Evolutionary conservation across 371 early-diverging fungal species (phyloP).

Genomic region (Saksenaea oblongispora): DNA sequence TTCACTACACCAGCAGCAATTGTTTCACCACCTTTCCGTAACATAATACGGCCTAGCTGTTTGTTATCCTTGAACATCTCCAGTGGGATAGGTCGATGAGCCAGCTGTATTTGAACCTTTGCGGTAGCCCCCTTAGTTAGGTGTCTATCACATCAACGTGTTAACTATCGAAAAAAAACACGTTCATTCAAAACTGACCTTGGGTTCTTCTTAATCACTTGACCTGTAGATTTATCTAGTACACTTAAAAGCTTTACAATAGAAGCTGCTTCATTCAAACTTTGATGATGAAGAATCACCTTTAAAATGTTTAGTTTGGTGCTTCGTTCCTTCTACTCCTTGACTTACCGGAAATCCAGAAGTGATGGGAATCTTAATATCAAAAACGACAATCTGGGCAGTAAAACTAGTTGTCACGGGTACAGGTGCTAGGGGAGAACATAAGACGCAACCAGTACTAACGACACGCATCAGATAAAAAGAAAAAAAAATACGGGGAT

Average conservation of each 20-base stretch:
- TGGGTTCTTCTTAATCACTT: constrained; percentile 82
- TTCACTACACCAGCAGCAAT: constrained; percentile 92
- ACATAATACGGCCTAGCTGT: constrained; percentile 87
- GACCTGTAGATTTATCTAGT: constrained; percentile 84
- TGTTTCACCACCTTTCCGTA: constrained; percentile 84
- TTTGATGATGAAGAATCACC: constrained; percentile 82
- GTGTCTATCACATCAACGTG: constrained; percentile 41
- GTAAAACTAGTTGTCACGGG: constrained; percentile 74
- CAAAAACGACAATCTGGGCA: constrained; percentile 92
- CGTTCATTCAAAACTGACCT: constrained; percentile 35
- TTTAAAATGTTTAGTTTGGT: constrained; percentile 12
- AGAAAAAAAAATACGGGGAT: background rate
- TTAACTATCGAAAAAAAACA: background rate
- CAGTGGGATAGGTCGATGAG: constrained; percentile 76
- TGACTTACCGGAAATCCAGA: constrained; percentile 81
- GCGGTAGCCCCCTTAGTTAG: constrained; percentile 82
- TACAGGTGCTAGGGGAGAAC: constrained; percentile 65
- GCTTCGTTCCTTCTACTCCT: background rate
- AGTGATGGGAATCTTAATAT: constrained; percentile 86
- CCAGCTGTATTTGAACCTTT: constrained; percentile 74
- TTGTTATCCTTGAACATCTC: constrained; percentile 84
- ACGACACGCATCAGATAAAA: background rate
- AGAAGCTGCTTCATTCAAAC: constrained; percentile 75
- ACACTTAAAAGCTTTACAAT: constrained; percentile 72
- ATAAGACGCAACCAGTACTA: constrained; percentile 81